These are phyloP conservation scores for Cordyceps farinosa DNA, from an alignment of 2,329 filamentous ascomycete species.

Conservation along the genomic window DNA sequence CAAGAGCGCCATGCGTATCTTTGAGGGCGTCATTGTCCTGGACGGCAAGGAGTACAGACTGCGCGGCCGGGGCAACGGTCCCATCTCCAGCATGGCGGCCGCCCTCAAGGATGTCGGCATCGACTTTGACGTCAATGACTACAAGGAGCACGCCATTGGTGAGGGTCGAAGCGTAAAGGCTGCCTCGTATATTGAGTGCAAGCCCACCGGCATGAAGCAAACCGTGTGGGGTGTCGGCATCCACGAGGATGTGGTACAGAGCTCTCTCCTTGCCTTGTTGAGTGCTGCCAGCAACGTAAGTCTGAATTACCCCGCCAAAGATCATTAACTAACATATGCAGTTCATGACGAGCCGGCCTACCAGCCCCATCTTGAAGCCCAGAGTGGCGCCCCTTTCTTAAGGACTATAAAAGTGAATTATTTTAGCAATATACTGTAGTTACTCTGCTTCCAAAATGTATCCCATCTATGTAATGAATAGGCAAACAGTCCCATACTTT, in stretches of 20 bases:
- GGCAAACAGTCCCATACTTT: background rate
- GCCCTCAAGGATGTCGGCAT: conserved; percentile 76
- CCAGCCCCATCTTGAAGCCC: conserved; percentile 9
- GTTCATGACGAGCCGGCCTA: conserved; percentile 12
- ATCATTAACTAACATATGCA: background rate
- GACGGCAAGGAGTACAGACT: conserved; percentile 77
- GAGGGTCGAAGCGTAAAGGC: conserved; percentile 79
- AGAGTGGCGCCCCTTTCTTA: conserved; percentile 10
- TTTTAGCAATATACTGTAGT: conserved; percentile 10
- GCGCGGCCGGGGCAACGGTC: conserved; percentile 79
- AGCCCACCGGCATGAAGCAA: conserved; percentile 59
- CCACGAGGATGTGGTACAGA: conserved; percentile 88
- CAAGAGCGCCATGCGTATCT: conserved; percentile 73
- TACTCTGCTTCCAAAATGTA: background rate
- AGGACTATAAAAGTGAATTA: background rate
- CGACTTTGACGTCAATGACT: conserved; percentile 86
- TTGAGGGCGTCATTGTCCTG: conserved; percentile 79
- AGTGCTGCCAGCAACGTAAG: conserved; percentile 82
- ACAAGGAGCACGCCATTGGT: conserved; percentile 94
- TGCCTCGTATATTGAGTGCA: conserved; percentile 94
- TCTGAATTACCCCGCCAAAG: conserved; percentile 24
- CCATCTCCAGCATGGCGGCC: conserved; percentile 82
- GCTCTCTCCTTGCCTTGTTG: conserved; percentile 79
- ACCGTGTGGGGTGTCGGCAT: conserved; percentile 89
- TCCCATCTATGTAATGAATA: conserved; percentile 2